These are phyloP conservation scores for Penicillium ochrochloron DNA, from an alignment of 495 filamentous ascomycete species.

Conservation along the genomic window DNA sequence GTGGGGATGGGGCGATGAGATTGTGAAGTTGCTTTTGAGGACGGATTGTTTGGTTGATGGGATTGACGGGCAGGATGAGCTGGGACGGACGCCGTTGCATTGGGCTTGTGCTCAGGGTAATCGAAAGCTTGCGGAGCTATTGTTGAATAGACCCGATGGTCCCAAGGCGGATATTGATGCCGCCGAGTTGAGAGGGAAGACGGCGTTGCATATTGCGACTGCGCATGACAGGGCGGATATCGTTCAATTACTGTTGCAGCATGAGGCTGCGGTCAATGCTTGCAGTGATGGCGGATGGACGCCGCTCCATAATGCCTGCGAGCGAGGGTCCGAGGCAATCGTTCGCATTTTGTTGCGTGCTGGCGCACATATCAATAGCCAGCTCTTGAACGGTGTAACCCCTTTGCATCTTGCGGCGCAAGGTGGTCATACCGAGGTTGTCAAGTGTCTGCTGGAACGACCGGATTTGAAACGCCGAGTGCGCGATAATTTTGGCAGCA, in stretches of 20 bases:
- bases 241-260: conserved; percentile 56
- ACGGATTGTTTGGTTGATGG: conserved; percentile 51
- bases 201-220: conserved; percentile 63
- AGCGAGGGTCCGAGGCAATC: conserved; percentile 56
- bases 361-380: conserved; percentile 60
- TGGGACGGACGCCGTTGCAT: conserved; percentile 62
- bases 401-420: conserved; percentile 66
- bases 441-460: conserved; percentile 55
- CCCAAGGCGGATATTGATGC: conserved; percentile 54
- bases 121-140: conserved; percentile 54
- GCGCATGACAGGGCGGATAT: conserved; percentile 58
- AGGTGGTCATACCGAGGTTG: conserved; percentile 60
- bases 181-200: conserved; percentile 62
- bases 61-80: conserved; percentile 42
- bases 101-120: conserved; percentile 70
- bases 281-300: conserved; percentile 67
- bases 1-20: conserved; percentile 55
- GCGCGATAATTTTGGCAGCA: conserved; percentile 66
- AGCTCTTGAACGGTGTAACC: conserved; percentile 62
- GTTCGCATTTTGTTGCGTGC: conserved; percentile 53
- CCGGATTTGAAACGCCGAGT: conserved; percentile 51
- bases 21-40: conserved; percentile 49
- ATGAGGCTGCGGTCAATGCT: conserved; percentile 58
- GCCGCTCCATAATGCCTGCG: conserved; percentile 66
- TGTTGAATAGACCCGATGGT: conserved; percentile 51